Evolutionary conservation across 2,329 filamentous ascomycete species (phyloP), one percentile per base, ranked within the genome.

Genomic region (Fusarium camptoceras): DNA sequence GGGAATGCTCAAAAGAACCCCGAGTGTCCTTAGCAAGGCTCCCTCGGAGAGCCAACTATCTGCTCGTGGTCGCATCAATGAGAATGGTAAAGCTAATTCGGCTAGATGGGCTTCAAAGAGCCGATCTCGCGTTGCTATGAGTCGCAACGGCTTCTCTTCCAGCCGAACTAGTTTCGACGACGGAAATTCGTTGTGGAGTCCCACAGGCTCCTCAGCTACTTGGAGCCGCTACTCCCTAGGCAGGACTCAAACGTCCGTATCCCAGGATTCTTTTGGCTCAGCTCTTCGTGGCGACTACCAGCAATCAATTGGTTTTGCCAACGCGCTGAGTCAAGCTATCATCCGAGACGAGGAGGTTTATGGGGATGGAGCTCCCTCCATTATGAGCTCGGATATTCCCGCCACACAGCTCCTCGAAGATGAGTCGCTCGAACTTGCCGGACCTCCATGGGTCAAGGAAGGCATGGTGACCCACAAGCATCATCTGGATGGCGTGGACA

Each of bases 401-500:
- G 83, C 83, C 3, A 84, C 87, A 8, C 89, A 91, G 27, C 83
- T 98, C 12, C 88, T 98, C 0, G 95, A 98, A 75, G 96, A 98
- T 75, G 96, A 99, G 76, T 94, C 92, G 0, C 86, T 99, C 15
- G 94, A 97, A 76, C 89, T 99, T 41, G 90, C 92, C 14, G 96
- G 96, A 25, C 93, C 96, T n/a, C 96, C 96, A 0, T 99, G 96
- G 96, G 91, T 97, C 28, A 99, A 99, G 81, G 96, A 99, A 81
- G 96, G 96, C 67, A 93, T 97, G 73, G 85, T 98, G 22, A 95
- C 95, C 73, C 95, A 99, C 83, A 98, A 98, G 81, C 95, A 98
- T 78, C 95, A 98, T 76, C 86, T 98, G 6, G 95, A 98, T 78
- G 90, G 93, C 7, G 86, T 94, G 37, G 94, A 97, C 72, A 97